Base-by-base conservation (phyloP, 192 early-diverging fungal genomes). In the Entomortierella beljakovae region DNA sequence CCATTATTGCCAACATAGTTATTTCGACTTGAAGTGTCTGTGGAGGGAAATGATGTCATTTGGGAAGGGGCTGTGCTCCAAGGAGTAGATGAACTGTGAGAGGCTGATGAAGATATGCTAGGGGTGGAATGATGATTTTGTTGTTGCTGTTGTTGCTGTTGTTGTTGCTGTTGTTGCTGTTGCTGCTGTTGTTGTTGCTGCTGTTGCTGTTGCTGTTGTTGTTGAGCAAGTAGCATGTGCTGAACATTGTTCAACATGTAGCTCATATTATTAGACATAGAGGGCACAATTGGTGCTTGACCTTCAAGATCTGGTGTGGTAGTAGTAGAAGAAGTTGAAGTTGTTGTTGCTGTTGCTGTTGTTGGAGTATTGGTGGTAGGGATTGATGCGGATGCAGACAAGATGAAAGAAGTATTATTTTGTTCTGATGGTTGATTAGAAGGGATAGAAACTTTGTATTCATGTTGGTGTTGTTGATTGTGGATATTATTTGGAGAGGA, bases 271-370 rank as follows among this genome's bases (percentile, higher is more conserved):
- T 55, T 40, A 31, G 59, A 33, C 68, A 70, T 55, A 15, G 68
- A 70, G 28, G 68, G 59, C 20, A 70, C 59, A 15, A 61, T 42
- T 2, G 68, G 68, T 9, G 68, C 54, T 46, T 28, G 26, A 42
- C 58, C 48, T 4, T 57, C 66, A 11, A 33, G 31, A 22, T 26
- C 34, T 7, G 59, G 22, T 11, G 57, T 53, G 16, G 52, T 18
- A 10, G 54, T 29, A 22, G 61, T 29, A 23, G 70, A 38, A 46
- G 35, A 31, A 31, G 31, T 38, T n/a, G 31, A 33, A 38, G 37
- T 29, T 37, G 51, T 46, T 66, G 33, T 43, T 43, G 38, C 31
- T 64, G 6, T 40, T 34, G 32, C 31, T 52, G 58, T 35, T 61
- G 13, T 46, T 32, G 35, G 48, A 23, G 20, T 22, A 35, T 8